phyloP scores from a whole-genome alignment of 2,329 filamentous ascomycete species.

The Albophoma yamanashiensis region DNA sequence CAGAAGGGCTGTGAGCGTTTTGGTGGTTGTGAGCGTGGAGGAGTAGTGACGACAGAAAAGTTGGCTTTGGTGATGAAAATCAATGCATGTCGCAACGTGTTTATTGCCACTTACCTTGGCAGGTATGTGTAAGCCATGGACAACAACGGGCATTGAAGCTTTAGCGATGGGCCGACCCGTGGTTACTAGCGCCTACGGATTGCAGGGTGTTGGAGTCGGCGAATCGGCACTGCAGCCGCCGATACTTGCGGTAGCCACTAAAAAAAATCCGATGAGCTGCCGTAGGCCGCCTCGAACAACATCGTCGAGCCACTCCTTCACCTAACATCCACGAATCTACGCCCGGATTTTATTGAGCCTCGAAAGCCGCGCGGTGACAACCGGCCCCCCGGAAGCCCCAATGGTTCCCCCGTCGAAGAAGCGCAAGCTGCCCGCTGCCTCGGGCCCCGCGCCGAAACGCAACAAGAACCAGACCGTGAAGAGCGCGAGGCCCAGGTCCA shows the following conservation, averaged over 20 bases:
- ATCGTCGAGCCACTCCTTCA: background rate
- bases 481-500: background rate
- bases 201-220: background rate
- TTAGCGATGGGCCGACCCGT: background rate
- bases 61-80: background rate
- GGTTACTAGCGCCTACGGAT: background rate
- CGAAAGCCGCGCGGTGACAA: background rate
- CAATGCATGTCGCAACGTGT: background rate
- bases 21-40: no score
- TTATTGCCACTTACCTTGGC: background rate
- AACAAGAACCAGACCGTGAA: slow-evolving; percentile 16
- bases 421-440: slow-evolving; percentile 24
- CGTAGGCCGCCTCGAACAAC: background rate
- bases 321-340: background rate
- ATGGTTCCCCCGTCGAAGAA: slow-evolving; percentile 25
- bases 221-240: background rate
- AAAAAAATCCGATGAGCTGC: background rate
- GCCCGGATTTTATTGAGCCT: background rate
- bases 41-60: background rate
- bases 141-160: background rate
- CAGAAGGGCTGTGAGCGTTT: background rate
- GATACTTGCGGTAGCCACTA: background rate
- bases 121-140: background rate
- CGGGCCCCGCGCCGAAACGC: slow-evolving; percentile 24
- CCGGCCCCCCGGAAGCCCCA: background rate